Base-by-base conservation (phyloP, 2,329 filamentous ascomycete species). In the Leptosphaerulina australis region DNA sequence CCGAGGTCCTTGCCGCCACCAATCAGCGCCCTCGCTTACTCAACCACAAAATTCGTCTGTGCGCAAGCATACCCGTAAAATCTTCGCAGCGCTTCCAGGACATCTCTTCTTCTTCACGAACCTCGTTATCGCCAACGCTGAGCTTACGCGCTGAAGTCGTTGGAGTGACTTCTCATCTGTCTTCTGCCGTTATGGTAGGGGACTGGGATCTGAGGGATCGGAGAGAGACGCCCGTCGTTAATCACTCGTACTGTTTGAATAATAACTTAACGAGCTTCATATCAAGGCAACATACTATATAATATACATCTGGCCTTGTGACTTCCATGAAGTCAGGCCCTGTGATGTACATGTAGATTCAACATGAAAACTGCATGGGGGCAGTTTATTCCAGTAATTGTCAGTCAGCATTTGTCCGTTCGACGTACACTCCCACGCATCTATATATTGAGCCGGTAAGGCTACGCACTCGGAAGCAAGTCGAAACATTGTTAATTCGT, bases 211-310 rank as follows among this genome's bases (percentile, higher is more conserved):
- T 56, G 68, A 72, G 71, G 56, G 71, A 75, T 77, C 70, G 71
- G 59, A 75, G 76, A 79, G 66, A 67, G 70, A 78, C 53, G 72
- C 76, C 76, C 75, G 77, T 79, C 74, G 76, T 80, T 80, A 80
- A 80, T 80, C 77, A 74, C 77, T 69, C 76, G 76, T 75, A 71
- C 68, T 62, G 67, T 72, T 67, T 54, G 64, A 54, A 47, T 58
- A 50, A 63, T 58, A 68, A 69, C 70, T 49, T 58, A 68, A 70
- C 76, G 77, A 70, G 77, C 77, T 80, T 80, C 77, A 80, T 79
- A 78, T 80, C 77, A 79, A 77, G 76, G 77, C 74, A 59, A 79
- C 76, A 79, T 72, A 51, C 48, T 51, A 46, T 38, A 4, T 46
- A 31, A 29, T 35, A 40, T 21, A 20, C 24, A 11, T 1, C 28